These are phyloP conservation scores for Choiromyces venosus DNA, from an alignment of 495 filamentous ascomycete species.

Conservation along the genomic window DNA sequence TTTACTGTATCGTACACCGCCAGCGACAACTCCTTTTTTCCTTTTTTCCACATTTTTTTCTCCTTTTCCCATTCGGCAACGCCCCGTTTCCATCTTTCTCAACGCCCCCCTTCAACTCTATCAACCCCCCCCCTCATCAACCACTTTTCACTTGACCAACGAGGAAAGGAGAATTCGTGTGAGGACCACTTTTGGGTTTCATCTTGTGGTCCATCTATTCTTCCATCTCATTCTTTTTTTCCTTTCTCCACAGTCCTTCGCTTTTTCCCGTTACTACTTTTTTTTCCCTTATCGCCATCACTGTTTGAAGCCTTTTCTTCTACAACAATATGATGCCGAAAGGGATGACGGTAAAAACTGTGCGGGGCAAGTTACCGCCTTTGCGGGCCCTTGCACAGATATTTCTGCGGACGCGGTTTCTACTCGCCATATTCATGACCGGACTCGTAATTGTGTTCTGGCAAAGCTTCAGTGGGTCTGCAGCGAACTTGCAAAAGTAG, in stretches of 20 bases:
- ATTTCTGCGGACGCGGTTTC: slow-evolving; percentile 70
- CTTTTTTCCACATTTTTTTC: not conserved
- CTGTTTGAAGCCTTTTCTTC: slow-evolving; percentile 42
- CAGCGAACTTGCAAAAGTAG: slow-evolving; percentile 87
- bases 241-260: slow-evolving; percentile 31
- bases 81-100: not conserved
- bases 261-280: slow-evolving; percentile 22
- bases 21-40: not conserved
- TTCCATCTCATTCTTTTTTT: slow-evolving; percentile 2
- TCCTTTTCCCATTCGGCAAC: not conserved
- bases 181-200: not conserved
- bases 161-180: not conserved
- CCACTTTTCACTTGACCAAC: not conserved
- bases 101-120: not conserved
- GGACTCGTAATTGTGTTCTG: slow-evolving; percentile 79
- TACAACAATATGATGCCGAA: slow-evolving; percentile 39
- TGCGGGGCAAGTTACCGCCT: slow-evolving; percentile 73
- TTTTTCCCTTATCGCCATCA: slow-evolving; percentile 33
- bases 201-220: not conserved
- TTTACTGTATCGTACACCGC: not conserved
- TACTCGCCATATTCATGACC: slow-evolving; percentile 66
- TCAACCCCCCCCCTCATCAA: not conserved
- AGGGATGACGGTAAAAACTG: slow-evolving; percentile 78
- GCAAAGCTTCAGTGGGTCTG: slow-evolving; percentile 75
- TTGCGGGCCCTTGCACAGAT: slow-evolving; percentile 71